Evolutionary conservation across 179 eudicot genomes (phyloP), one percentile per base, ranked within the genome.

Genomic region (Spinacia oleracea): DNA sequence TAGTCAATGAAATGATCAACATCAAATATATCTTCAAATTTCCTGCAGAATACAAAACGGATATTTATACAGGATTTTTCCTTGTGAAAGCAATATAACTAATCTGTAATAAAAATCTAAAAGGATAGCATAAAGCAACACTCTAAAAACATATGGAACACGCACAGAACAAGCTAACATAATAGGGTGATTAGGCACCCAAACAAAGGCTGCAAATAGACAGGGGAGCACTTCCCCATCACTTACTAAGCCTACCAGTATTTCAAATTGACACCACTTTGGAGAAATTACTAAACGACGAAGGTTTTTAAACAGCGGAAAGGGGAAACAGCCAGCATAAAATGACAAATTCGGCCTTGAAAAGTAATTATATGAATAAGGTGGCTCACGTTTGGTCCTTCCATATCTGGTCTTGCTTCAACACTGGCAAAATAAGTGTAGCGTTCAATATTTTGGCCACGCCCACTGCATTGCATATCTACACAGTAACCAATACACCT

Each of bases 351-450:
- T 64, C 45, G 38, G n/a, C 78, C 38, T 15, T 6, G 0, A 51
- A 59, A 25, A 51, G n/a, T 29, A 48, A 15, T 23, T 1, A 71
- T 16, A 70, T 4, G 35, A 45, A 23, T n/a, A 48, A 71, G 72
- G 55, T 45, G 38, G 75, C 98, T 88, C 87, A 96, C 99, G 99
- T 96, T 87, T 96, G 99, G 79, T 96, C 99, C 87, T 96, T 96
- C 99, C 99, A 96, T 80, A 96, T 96, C 82, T 96, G 99, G 71
- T 96, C 99, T 84, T 96, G 99, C 92, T 96, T 96, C 87, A 96
- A 78, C 86, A 96, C 97, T 29, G 99, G 99, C 85, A 96, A 81
- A 77, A 96, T 96, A 78, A 96, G 99, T 66, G 99, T 96, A 66
- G 88, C 97, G 86, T 92, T 94, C 93, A 96, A 72, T 78, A 96